These are phyloP conservation scores for Osmanthus fragrans DNA, from an alignment of 257 asterid species.

Conservation along the genomic window DNA sequence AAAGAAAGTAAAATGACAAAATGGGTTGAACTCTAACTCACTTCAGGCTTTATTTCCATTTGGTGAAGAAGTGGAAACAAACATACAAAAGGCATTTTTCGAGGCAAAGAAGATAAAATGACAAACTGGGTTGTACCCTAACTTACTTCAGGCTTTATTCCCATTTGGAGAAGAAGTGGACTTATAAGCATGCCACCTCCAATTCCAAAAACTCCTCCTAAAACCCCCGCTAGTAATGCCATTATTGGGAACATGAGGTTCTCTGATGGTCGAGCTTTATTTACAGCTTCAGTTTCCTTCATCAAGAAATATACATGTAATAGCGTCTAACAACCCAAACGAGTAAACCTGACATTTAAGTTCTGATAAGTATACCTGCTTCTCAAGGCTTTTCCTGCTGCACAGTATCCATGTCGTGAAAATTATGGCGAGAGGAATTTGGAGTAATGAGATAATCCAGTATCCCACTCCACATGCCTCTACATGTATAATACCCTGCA, in stretches of 20 bases:
- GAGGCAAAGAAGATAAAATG: background rate
- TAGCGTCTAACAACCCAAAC: background rate
- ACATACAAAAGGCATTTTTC: no score
- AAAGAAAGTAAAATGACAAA: background rate
- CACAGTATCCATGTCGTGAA: constrained; percentile 65
- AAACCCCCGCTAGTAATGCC: constrained; percentile 78
- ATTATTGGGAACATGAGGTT: constrained; percentile 63
- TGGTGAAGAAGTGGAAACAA: constrained; percentile 66
- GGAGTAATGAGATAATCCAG: constrained; percentile 74
- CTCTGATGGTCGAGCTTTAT: constrained; percentile 15
- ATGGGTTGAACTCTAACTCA: constrained; percentile 23
- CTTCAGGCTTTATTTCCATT: constrained; percentile 75
- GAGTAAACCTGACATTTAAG: background rate
- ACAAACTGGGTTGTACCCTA: background rate
- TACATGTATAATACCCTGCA: constrained; percentile 64
- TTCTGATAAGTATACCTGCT: constrained; percentile 38
- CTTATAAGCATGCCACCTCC: constrained; percentile 97
- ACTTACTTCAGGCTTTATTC: constrained; percentile 76
- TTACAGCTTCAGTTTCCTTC: constrained; percentile 45
- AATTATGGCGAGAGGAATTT: constrained; percentile 71
- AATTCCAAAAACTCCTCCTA: constrained; percentile 87
- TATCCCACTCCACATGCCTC: constrained; percentile 77
- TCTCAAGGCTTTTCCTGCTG: constrained; percentile 23
- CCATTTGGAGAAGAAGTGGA: constrained; percentile 82
- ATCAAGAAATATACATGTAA: constrained; percentile 3